Conservation (phyloP, 106 monocot genomes). For the Narthecium ossifragum region DNA sequence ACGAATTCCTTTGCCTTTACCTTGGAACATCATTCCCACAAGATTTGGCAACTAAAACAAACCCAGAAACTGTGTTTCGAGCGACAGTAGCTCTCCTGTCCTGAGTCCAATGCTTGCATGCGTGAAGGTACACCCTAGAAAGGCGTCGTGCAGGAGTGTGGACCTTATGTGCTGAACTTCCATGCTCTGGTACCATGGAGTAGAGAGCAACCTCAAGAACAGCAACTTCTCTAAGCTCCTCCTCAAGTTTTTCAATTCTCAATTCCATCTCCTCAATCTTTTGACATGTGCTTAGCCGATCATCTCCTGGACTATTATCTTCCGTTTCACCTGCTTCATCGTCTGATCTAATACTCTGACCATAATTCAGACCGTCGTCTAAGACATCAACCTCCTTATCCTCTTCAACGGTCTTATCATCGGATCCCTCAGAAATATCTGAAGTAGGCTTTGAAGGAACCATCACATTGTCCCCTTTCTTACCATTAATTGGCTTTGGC, state of each 20-base stretch:
- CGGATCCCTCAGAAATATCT: conserved; percentile 70
- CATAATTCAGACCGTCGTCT: conserved; percentile 40
- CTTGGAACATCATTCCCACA: conserved; percentile 94
- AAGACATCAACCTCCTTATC: conserved; percentile 58
- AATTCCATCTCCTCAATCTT: conserved; percentile 72
- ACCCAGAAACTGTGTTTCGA: conserved; percentile 75
- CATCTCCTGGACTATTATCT: conserved; percentile 50
- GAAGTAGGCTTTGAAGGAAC: conserved; percentile 22
- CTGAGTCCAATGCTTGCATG: conserved; percentile 73
- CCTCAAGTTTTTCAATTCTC: conserved; percentile 81
- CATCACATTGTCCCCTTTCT: conserved; percentile 37
- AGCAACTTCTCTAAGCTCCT: conserved; percentile 92
- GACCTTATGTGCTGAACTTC: conserved; percentile 88
- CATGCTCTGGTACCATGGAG: conserved; percentile 89
- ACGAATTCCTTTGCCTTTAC: conserved; percentile 27
- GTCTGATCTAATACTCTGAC: conserved; percentile 66
- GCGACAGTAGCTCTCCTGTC: conserved; percentile 78
- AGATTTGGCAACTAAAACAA: conserved; percentile 78
- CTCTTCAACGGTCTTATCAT: conserved; percentile 56
- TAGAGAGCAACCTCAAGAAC: conserved; percentile 98
- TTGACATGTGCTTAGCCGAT: conserved; percentile 21
- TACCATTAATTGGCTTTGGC: conserved; percentile 25
- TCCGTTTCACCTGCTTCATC: conserved; percentile 63
- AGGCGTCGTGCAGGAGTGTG: conserved; percentile 92
- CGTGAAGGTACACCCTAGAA: conserved; percentile 81